Conservation (phyloP, 805 yeast species). For the Schizosaccharomyces cryophilus region DNA sequence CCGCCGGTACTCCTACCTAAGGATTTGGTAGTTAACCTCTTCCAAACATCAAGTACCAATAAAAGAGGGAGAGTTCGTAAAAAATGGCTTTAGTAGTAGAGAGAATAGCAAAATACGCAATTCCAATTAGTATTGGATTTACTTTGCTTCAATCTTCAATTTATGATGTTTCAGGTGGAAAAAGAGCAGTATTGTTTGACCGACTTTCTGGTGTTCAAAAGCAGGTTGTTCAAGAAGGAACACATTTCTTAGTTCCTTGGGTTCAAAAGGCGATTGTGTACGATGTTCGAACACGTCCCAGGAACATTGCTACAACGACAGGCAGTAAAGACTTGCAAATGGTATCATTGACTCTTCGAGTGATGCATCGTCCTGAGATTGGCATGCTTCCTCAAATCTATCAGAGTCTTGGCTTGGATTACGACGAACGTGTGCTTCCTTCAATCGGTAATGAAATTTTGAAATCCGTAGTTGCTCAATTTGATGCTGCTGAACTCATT, state of each 20-base stretch:
- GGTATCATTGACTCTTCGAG: constrained; percentile 79
- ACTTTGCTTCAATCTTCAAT: constrained; percentile 59
- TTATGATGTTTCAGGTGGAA: constrained; percentile 90
- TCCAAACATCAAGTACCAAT: too few relatives aligned
- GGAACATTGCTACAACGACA: constrained; percentile 77
- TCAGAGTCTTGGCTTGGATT: constrained; percentile 77
- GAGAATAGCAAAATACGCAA: constrained; percentile 8
- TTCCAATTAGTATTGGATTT: constrained; percentile 20
- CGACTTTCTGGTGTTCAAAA: constrained; percentile 70
- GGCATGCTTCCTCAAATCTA: constrained; percentile 58
- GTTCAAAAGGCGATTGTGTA: constrained; percentile 69
- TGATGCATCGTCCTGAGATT: constrained; percentile 83
- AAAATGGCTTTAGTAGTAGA: background rate
- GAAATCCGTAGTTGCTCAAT: constrained; percentile 76
- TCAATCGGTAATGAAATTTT: constrained; percentile 80
- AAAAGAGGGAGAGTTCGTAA: background rate
- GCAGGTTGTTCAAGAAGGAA: constrained; percentile 84
- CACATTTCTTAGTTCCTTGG: constrained; percentile 92
- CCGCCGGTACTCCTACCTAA: too few relatives aligned
- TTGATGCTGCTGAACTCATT: constrained; percentile 87
- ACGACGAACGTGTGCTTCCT: constrained; percentile 82
- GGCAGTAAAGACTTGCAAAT: constrained; percentile 94
- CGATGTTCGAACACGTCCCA: constrained; percentile 86
- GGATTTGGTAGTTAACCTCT: too few relatives aligned
- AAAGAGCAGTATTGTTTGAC: constrained; percentile 87